These are phyloP conservation scores for Nothomitra cinnamomea DNA, from an alignment of 2,329 filamentous ascomycete species.

Conservation along the genomic window DNA sequence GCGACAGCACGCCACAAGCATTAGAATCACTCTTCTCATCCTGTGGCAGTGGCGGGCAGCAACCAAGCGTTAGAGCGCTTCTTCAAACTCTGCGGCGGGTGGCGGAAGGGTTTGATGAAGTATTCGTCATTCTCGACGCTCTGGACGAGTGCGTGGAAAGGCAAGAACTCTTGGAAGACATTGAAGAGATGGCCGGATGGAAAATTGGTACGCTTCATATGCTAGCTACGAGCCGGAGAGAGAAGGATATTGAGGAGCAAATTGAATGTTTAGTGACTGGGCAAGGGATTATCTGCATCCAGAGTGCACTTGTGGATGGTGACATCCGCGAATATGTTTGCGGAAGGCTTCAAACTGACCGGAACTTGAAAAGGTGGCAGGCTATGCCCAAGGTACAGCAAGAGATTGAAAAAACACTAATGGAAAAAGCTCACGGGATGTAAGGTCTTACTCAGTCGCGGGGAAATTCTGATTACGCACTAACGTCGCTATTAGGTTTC, in stretches of 20 bases:
- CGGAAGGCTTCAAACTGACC: slow-evolving; percentile 2
- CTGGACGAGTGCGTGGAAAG: slow-evolving; percentile 17
- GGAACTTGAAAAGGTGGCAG: slow-evolving; percentile 3
- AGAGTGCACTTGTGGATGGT: neutral
- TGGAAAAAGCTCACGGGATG: slow-evolving; percentile 7
- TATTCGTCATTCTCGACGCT: slow-evolving; percentile 19
- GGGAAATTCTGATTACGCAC: neutral
- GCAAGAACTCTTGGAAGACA: neutral
- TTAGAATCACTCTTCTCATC: neutral
- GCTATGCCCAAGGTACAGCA: neutral
- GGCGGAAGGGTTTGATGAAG: neutral
- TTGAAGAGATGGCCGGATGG: slow-evolving; percentile 4
- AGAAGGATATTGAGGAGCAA: slow-evolving; percentile 1
- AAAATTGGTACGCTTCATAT: neutral
- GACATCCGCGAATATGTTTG: slow-evolving; percentile 6
- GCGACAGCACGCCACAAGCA: neutral
- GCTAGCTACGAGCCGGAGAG: slow-evolving; percentile 2
- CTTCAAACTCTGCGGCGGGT: neutral
- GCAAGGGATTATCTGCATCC: neutral
- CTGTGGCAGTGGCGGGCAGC: neutral
- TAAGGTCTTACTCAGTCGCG: neutral
- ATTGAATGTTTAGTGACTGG: neutral
- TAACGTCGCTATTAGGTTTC: slow-evolving; percentile 8
- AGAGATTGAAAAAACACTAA: slow-evolving; percentile 6
- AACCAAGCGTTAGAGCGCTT: neutral